Percentiles rank a stretch among this genome's conserved stretches.
phyloP scores from a whole-genome alignment of 306 rosid species.

The Dryas drummondii region DNA sequence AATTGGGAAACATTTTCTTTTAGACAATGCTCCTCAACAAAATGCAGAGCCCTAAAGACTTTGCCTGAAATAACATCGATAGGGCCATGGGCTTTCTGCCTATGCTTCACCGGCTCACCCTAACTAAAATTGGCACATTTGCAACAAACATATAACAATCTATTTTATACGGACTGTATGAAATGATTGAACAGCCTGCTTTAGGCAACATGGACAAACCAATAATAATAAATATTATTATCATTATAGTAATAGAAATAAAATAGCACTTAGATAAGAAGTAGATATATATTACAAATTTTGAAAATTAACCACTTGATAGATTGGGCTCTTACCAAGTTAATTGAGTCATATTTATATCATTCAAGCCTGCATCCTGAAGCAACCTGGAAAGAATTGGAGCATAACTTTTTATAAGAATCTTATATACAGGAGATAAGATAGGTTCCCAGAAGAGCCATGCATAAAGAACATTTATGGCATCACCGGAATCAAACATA shows the following conservation, averaged over 20 bases:
- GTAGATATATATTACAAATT: constrained; percentile 6
- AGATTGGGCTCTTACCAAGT: constrained; percentile 62
- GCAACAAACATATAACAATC: no score
- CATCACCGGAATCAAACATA: constrained; percentile 7
- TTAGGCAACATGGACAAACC: no score
- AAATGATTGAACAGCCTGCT: no score
- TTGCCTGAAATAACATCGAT: not conserved
- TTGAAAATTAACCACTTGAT: not conserved
- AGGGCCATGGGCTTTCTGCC: not conserved
- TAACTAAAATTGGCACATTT: no score
- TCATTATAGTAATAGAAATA: not conserved
- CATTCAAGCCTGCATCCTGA: constrained; percentile 79
- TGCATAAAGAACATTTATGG: not conserved
- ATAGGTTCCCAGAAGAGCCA: not conserved
- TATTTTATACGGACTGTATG: no score
- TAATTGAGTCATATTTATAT: constrained; percentile 68
- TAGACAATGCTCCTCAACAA: not conserved
- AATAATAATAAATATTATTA: no score
- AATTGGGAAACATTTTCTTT: not conserved
- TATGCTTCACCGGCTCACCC: no score
- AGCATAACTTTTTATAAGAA: not conserved
- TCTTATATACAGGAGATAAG: not conserved
- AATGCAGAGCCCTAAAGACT: not conserved
- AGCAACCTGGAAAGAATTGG: constrained; percentile 62
- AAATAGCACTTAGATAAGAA: constrained; percentile 3